Base-by-base conservation (phyloP, 2,329 filamentous ascomycete genomes). In the Orbilia brochopaga region DNA sequence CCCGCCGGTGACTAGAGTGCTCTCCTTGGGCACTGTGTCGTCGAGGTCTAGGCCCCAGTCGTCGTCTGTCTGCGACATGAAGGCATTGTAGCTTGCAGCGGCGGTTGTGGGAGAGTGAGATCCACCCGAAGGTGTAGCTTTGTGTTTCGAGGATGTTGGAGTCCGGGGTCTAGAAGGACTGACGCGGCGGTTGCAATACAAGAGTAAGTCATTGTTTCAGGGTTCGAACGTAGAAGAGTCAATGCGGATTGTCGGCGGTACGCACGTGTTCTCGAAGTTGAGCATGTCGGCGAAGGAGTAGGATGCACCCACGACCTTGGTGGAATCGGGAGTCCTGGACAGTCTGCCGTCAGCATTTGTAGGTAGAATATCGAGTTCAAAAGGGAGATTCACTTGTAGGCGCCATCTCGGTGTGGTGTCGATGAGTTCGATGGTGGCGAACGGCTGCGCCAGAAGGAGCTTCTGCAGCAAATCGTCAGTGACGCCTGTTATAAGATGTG, bases 281-380 rank as follows among this genome's bases (percentile, higher is more conserved):
- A 97, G 84, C 78, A 96, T 91, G 81, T 97, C 92, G 27, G 93
- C 91, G 80, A 99, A 94, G 13, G 94, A 97, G 79, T 99, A 99
- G 51, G 92, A 89, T 64, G 94, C 94, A 76, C 94, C 94, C 69
- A 97, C 90, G 37, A 99, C 90, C 73, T 77, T 77, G 21, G 74
- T 70, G 50, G 73, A 61, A 13, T 76, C 76, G 57, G 70, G 74
- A 55, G 74, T 73, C 59, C 75, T 77, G 46, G 27, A 58, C 13
- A 17, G n/a, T 32, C 2, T 13, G 13, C 11, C 24, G 27, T 67
- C 44, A 73, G 62, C 6, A 53, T 51, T 23, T 15, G 30, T 52
- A 8, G 17, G 6, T 21, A 17, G 4, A 15, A 56, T 37, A 13
- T 53, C 35, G 30, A 42, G 37, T 21, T 46, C 1, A 19, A 42